Evolutionary conservation across 208 protist species (phyloP), one percentile per base, ranked within the genome.

Genomic region (Tetramitus jugosus): DNA sequence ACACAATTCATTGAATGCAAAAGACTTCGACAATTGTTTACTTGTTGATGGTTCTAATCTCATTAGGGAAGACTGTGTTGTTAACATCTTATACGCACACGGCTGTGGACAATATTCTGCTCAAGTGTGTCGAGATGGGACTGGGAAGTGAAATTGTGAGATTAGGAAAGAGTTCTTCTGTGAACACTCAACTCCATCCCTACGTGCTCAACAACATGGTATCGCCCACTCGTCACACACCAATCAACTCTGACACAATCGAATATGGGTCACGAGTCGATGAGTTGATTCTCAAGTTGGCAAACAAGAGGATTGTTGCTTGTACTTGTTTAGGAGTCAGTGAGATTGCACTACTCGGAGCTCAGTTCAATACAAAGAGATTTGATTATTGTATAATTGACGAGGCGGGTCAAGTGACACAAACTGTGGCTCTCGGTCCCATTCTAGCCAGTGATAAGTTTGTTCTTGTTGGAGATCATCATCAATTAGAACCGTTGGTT

Each of bases 101-200:
- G 14, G 87, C 87, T 20, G 79, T 91, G 43, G 86, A 91, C 78
- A 82, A 86, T 71, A 42, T 90, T 29, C 77, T 88, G 20, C 29
- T 77, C n/a, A 91, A 91, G 76, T 46, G 89, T 31, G 10, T 69
- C 14, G 64, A 69, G 10, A 10, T 69, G 14, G 37, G 64, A 10
- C 10, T 56, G 14, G n/a, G n/a, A n/a, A 56, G 14, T 56, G 14
- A 69, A 69, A 56, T 69, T 20, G 64, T 69, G 37, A 42, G 64
- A 56, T 10, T 69, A 20, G 64, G 64, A 56, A 42, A 69, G 37
- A 20, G 10, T 69, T 26, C 14, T 20, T 10, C 10, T 20, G 64
- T 52, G 10, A 20, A 56, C 20, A 20, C 43, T 69, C 40, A 20
- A 26, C 43, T 69, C 10, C 43, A 42, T 69, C 43, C 43, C 64